Conservation (phyloP, 2,329 filamentous ascomycete species). For the Trichothecium sympodiale region DNA sequence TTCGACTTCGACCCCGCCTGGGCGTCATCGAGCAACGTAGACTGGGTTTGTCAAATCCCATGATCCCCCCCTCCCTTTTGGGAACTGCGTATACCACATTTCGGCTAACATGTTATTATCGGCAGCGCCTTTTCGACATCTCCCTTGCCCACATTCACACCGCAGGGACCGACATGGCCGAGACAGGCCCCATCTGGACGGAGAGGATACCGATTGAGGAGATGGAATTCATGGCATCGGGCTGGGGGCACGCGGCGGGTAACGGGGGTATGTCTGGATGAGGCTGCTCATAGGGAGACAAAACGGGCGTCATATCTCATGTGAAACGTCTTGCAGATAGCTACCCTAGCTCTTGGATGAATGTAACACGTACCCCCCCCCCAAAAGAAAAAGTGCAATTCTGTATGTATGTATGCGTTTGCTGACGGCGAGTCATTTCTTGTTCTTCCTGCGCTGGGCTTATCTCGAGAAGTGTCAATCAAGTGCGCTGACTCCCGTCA, state of each 20-base stretch:
- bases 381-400: no score
- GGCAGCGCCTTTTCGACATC: constrained; percentile 20
- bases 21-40: constrained; percentile 20
- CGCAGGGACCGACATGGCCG: constrained; percentile 13
- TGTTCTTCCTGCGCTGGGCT: no score
- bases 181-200: constrained; percentile 17
- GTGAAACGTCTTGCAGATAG: no score
- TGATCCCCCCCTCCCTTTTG: background rate
- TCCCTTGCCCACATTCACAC: constrained; percentile 20
- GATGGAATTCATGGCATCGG: constrained; percentile 12
- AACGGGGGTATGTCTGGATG: no score
- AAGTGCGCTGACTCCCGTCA: no score
- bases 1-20: constrained; percentile 23
- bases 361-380: no score
- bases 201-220: constrained; percentile 12
- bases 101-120: constrained; percentile 4
- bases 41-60: constrained; percentile 22
- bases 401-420: no score
- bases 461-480: no score
- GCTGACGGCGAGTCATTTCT: no score
- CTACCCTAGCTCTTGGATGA: no score
- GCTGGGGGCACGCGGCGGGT: constrained; percentile 4
- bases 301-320: no score
- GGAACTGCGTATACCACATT: no score
- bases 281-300: background rate